Percentiles rank a stretch among this genome's conserved stretches.
phyloP scores from a whole-genome alignment of 2,329 filamentous ascomycete species.

The Truncatella angustata region DNA sequence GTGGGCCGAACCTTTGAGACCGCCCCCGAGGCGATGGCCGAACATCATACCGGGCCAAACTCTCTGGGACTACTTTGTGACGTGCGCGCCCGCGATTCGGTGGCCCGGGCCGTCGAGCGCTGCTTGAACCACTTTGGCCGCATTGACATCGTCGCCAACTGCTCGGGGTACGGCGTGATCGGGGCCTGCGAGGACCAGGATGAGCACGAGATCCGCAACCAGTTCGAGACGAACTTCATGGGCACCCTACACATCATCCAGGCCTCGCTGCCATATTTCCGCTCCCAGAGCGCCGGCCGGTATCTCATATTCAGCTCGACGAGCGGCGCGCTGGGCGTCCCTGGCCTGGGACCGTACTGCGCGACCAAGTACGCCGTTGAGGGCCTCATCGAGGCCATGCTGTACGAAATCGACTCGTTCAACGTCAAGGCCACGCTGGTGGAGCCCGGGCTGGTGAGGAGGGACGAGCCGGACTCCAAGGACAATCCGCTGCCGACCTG shows the following conservation, averaged over 20 bases:
- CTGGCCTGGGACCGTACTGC: slow-evolving; percentile 89
- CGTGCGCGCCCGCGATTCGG: slow-evolving; percentile 77
- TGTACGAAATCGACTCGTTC: slow-evolving; percentile 89
- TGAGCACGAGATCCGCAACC: slow-evolving; percentile 88
- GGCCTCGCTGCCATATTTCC: slow-evolving; percentile 82
- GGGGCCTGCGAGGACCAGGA: slow-evolving; percentile 96
- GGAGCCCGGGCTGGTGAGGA: slow-evolving; percentile 82
- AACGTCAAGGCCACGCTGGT: slow-evolving; percentile 93
- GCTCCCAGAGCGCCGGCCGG: slow-evolving; percentile 70
- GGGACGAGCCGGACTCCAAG: slow-evolving; percentile 69
- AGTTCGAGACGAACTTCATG: slow-evolving; percentile 98
- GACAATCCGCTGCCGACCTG: slow-evolving; percentile 70
- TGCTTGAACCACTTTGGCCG: slow-evolving; percentile 74
- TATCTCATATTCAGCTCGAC: slow-evolving; percentile 96
- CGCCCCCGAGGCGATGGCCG: slow-evolving; percentile 67
- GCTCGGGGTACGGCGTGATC: slow-evolving; percentile 92
- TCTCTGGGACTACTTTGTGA: slow-evolving; percentile 86
- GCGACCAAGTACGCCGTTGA: slow-evolving; percentile 97
- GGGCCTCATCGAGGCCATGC: slow-evolving; percentile 91
- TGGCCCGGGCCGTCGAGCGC: slow-evolving; percentile 66
- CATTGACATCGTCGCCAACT: slow-evolving; percentile 89
- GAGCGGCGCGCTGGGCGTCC: slow-evolving; percentile 87
- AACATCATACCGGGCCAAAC: slow-evolving; percentile 58
- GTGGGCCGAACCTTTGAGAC: slow-evolving; percentile 84
- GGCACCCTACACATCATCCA: slow-evolving; percentile 93